Percentiles rank a stretch among this genome's conserved stretches.
Conservation (phyloP, 2,329 filamentous ascomycete genomes). For the Dactylonectria estremocensis region DNA sequence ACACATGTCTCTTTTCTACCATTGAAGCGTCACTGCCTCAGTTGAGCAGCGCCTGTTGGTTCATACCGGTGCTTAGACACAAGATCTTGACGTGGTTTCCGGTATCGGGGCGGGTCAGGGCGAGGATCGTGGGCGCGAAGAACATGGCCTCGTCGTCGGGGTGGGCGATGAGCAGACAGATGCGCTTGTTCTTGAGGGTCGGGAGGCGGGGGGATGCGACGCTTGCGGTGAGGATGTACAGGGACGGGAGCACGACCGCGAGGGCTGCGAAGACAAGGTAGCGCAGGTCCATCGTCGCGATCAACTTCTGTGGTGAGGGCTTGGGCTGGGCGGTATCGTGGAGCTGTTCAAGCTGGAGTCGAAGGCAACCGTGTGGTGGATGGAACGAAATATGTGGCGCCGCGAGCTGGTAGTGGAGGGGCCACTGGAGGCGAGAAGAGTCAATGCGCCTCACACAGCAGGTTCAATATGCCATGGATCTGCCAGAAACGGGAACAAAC, state of each 20-base stretch:
- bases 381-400: constrained; percentile 2
- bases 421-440: constrained; percentile 13
- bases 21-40: constrained; percentile 11
- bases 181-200: constrained; percentile 83
- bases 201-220: constrained; percentile 71
- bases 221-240: constrained; percentile 68
- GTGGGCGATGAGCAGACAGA: constrained; percentile 94
- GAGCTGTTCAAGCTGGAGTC: constrained; percentile 1
- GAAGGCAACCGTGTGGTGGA: neutral
- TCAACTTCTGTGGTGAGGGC: neutral
- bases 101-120: constrained; percentile 83
- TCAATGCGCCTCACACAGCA: neutral
- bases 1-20: neutral
- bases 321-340: constrained; percentile 4
- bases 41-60: constrained; percentile 19
- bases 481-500: too few species aligned
- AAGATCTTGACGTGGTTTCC: constrained; percentile 96
- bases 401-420: constrained; percentile 4
- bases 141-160: constrained; percentile 99
- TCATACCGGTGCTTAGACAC: constrained; percentile 86
- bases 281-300: constrained; percentile 40
- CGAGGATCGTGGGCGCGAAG: constrained; percentile 90
- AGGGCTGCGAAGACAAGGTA: constrained; percentile 46
- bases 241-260: constrained; percentile 60
- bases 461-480: neutral